These are phyloP conservation scores for Penicillium lividum DNA, from an alignment of 495 filamentous ascomycete species.

Conservation along the genomic window DNA sequence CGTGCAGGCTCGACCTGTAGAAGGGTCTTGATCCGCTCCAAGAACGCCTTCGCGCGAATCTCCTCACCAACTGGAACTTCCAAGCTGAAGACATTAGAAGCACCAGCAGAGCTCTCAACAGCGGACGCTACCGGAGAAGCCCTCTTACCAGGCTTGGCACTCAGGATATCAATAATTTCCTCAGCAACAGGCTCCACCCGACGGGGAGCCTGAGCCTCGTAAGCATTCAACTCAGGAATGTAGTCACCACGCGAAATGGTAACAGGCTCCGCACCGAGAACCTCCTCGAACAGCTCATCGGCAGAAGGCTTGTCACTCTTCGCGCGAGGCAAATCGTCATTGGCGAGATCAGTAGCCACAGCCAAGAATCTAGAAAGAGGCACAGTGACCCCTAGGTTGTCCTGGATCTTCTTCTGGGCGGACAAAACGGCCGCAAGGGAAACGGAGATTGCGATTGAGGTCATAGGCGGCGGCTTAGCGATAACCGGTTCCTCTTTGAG, in stretches of 20 bases:
- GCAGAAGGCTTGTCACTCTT: slow-evolving; percentile 60
- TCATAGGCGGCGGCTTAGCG: slow-evolving; percentile 33
- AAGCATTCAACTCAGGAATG: slow-evolving; percentile 70
- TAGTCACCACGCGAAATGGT: slow-evolving; percentile 60
- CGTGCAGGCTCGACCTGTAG: slow-evolving; percentile 81
- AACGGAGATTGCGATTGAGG: slow-evolving; percentile 62
- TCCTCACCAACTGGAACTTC: slow-evolving; percentile 75
- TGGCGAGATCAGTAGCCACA: slow-evolving; percentile 80
- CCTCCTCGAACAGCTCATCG: slow-evolving; percentile 84
- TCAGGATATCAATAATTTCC: slow-evolving; percentile 79
- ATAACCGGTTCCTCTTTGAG: slow-evolving; percentile 38
- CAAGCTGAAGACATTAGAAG: slow-evolving; percentile 80
- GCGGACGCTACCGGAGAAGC: slow-evolving; percentile 19
- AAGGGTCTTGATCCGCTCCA: slow-evolving; percentile 78
- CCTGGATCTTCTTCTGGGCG: slow-evolving; percentile 76
- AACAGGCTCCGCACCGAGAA: slow-evolving; percentile 70
- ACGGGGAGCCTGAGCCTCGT: slow-evolving; percentile 38
- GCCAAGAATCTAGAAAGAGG: slow-evolving; percentile 86
- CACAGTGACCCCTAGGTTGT: slow-evolving; percentile 71
- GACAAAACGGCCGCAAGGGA: slow-evolving; percentile 75
- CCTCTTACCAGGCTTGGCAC: slow-evolving; percentile 47
- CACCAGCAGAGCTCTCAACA: slow-evolving; percentile 32
- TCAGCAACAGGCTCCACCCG: slow-evolving; percentile 34
- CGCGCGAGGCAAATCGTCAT: slow-evolving; percentile 75
- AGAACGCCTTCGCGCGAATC: slow-evolving; percentile 73